Conservation (phyloP, 768 basidiomycete genomes). For the Psilocybe subaeruginosa region DNA sequence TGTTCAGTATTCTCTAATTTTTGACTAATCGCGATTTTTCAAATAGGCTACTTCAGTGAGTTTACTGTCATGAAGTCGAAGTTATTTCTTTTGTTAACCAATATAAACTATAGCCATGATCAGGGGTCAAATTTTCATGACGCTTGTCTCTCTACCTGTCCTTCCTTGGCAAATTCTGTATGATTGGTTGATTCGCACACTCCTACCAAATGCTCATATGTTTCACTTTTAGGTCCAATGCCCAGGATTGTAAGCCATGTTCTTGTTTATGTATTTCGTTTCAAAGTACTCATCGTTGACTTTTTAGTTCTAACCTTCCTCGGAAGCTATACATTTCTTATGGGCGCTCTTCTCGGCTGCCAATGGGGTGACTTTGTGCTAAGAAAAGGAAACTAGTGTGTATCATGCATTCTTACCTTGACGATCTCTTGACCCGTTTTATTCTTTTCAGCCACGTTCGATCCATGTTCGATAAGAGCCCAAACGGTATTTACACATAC, state of each 20-base stretch:
- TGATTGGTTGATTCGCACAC: neutral
- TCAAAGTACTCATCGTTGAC: neutral
- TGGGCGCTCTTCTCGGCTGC: constrained; percentile 20
- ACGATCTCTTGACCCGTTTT: neutral
- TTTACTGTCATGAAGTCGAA: neutral
- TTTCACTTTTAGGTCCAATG: constrained; percentile 4
- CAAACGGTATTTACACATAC: constrained; percentile 15
- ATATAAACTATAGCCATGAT: constrained; percentile 6
- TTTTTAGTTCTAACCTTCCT: constrained; percentile 16
- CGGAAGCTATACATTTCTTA: constrained; percentile 20
- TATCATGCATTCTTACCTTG: neutral
- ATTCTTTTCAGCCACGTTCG: constrained; percentile 14
- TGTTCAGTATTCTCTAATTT: neutral
- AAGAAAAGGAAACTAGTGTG: constrained; percentile 19
- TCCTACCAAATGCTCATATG: neutral
- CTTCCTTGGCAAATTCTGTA: constrained; percentile 20
- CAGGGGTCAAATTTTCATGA: constrained; percentile 16
- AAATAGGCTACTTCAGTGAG: neutral
- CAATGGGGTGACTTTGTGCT: constrained; percentile 19
- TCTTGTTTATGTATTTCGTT: too few species aligned
- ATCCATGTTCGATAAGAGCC: constrained; percentile 13
- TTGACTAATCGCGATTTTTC: neutral
- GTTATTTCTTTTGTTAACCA: neutral
- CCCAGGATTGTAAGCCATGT: constrained; percentile 8
- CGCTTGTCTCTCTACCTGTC: constrained; percentile 16